These are phyloP conservation scores for Aureobasidium pullulans DNA, from an alignment of 2,329 filamentous ascomycete species.

Conservation along the genomic window DNA sequence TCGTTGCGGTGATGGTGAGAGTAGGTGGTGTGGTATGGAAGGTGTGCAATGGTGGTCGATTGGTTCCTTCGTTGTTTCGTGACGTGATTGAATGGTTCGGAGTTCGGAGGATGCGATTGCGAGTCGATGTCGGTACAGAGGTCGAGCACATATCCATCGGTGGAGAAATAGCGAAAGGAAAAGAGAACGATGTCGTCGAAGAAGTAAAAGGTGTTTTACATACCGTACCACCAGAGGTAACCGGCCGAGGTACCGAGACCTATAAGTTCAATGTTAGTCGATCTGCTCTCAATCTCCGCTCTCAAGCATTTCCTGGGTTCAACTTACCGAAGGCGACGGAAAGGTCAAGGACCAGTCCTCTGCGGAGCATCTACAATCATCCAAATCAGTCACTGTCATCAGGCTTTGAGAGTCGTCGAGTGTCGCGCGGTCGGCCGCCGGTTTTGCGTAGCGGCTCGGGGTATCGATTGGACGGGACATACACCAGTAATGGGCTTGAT, in stretches of 20 bases:
- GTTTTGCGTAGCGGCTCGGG: background rate
- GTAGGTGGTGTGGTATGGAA: background rate
- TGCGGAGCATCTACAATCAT: conserved; percentile 53
- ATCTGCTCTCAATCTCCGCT: background rate
- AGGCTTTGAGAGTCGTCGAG: background rate
- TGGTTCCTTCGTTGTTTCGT: background rate
- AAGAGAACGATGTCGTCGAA: background rate
- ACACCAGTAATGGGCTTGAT: conserved; percentile 47
- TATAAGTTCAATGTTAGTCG: conserved; percentile 22
- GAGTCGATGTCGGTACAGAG: background rate
- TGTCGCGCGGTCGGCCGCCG: background rate
- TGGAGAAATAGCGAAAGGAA: background rate
- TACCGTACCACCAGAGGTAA: conserved; percentile 63
- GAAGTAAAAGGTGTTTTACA: conserved; percentile 24
- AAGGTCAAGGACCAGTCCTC: conserved; percentile 58
- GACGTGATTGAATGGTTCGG: no score
- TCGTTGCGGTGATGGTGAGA: background rate
- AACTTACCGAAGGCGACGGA: conserved; percentile 58
- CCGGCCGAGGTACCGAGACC: conserved; percentile 56
- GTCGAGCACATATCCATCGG: background rate
- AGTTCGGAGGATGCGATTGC: background rate
- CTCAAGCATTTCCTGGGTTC: background rate
- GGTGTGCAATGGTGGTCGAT: background rate
- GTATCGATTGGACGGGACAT: conserved; percentile 23
- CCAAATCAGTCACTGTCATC: conserved; percentile 2